These are phyloP conservation scores for Porcisia deanei DNA, from an alignment of 208 protist genomes.

Conservation along the genomic window DNA sequence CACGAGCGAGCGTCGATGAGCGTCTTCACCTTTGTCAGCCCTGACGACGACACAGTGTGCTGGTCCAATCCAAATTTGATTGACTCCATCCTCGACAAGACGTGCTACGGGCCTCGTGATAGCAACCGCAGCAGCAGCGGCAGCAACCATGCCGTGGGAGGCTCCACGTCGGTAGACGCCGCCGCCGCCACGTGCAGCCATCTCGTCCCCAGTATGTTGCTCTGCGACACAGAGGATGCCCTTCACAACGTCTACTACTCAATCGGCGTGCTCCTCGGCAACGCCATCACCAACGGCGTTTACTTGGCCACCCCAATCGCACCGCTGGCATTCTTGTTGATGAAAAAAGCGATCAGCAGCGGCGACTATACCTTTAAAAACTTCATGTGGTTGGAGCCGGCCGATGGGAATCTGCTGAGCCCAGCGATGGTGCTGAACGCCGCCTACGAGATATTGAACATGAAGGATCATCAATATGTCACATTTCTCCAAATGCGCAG, in stretches of 20 bases:
- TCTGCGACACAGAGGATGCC: constrained; percentile 40
- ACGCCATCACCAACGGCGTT: constrained; percentile 59
- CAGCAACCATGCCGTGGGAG: not conserved
- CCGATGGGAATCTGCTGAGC: constrained; percentile 56
- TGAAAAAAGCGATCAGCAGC: constrained; percentile 40
- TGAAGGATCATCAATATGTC: constrained; percentile 49
- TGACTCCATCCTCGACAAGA: constrained; percentile 18
- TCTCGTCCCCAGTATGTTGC: constrained; percentile 2
- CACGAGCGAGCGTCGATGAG: constrained; percentile 51
- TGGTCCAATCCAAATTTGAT: constrained; percentile 53
- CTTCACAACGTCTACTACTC: constrained; percentile 43
- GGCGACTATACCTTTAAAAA: constrained; percentile 42
- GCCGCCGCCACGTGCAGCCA: not conserved
- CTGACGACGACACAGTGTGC: constrained; percentile 27
- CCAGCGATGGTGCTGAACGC: constrained; percentile 36
- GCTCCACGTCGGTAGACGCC: not conserved
- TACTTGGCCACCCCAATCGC: constrained; percentile 45
- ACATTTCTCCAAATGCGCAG: constrained; percentile 31
- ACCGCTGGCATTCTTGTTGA: constrained; percentile 50
- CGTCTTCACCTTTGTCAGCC: constrained; percentile 40
- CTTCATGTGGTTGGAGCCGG: constrained; percentile 49
- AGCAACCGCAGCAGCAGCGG: not conserved
- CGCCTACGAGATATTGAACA: constrained; percentile 43
- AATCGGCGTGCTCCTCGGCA: constrained; percentile 56
- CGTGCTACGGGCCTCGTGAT: not conserved